Evolutionary conservation across 345 rosid species (phyloP).

Genomic region (Citropsis articulata): DNA sequence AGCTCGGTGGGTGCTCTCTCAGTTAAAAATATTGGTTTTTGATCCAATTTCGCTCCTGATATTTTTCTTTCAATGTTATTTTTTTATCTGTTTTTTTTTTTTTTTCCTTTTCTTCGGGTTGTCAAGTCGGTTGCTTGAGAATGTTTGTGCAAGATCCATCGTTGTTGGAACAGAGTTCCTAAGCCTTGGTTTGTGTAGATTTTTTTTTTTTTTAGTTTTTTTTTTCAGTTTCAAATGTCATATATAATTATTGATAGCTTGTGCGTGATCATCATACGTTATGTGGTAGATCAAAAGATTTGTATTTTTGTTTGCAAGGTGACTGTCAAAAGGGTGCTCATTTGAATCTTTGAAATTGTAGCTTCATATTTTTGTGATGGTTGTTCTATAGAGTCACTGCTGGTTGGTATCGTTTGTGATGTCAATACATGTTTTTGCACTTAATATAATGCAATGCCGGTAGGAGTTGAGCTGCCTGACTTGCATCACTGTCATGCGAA

Average conservation of each 20-base stretch:
- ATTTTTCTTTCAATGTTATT: conserved; percentile 15
- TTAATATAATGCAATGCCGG: not conserved
- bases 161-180: conserved; percentile 19
- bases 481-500: conserved; percentile 3
- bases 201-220: not conserved
- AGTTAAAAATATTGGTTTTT: conserved; percentile 18
- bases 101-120: not conserved
- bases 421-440: not conserved
- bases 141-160: conserved; percentile 16
- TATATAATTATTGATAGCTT: not conserved
- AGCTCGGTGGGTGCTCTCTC: conserved; percentile 33
- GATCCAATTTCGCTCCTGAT: conserved; percentile 21
- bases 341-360: not conserved
- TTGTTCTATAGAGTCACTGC: conserved; percentile 1
- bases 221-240: conserved; percentile 3
- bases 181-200: conserved; percentile 1
- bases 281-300: conserved; percentile 10
- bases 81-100: conserved; percentile 21
- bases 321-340: conserved; percentile 4
- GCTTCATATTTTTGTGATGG: not conserved
- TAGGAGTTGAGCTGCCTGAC: not conserved
- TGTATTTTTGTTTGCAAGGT: conserved; percentile 6
- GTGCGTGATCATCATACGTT: not conserved
- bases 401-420: not conserved
- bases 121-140: conserved; percentile 19